phyloP scores from a whole-genome alignment of 2,329 filamentous ascomycete species.

The Phyllosticta capitalensis region DNA sequence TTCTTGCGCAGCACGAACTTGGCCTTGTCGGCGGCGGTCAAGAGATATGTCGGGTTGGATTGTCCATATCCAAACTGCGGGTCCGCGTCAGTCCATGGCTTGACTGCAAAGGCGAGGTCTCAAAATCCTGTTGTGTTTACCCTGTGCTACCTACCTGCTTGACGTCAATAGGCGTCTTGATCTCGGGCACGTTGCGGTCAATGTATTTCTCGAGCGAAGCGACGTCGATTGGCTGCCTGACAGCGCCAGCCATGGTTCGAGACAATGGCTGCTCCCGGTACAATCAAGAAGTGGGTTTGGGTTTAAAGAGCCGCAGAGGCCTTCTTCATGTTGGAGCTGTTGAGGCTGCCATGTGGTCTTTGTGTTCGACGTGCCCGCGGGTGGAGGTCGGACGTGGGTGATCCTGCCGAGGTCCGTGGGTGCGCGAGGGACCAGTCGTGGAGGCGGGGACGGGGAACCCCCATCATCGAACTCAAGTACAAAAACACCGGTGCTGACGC shows the following conservation, averaged over 20 bases:
- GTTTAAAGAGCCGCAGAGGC: neutral
- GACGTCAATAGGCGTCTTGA: slow-evolving; percentile 72
- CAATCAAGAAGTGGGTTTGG: neutral
- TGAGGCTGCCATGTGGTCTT: neutral
- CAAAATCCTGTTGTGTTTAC: neutral
- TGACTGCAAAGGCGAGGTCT: neutral
- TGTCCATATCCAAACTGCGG: slow-evolving; percentile 88
- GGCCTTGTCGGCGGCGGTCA: slow-evolving; percentile 56
- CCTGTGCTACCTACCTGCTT: slow-evolving; percentile 62
- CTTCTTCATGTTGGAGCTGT: neutral
- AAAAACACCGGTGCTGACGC: neutral
- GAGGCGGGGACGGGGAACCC: neutral
- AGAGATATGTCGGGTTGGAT: slow-evolving; percentile 92
- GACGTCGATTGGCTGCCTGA: slow-evolving; percentile 86
- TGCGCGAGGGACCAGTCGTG: neutral
- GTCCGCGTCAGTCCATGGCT: neutral
- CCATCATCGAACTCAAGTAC: neutral
- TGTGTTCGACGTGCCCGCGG: neutral
- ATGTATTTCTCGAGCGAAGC: slow-evolving; percentile 72
- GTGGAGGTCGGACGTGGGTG: neutral
- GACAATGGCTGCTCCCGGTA: neutral
- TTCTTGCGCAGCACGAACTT: slow-evolving; percentile 94
- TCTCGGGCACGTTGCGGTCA: slow-evolving; percentile 65
- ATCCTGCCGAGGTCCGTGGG: neutral
- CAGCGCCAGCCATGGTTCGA: slow-evolving; percentile 63